Percentiles rank a stretch among this genome's conserved stretches.
Evolutionary conservation across 257 asterid species (phyloP).

Genomic region (Solanum piurae): DNA sequence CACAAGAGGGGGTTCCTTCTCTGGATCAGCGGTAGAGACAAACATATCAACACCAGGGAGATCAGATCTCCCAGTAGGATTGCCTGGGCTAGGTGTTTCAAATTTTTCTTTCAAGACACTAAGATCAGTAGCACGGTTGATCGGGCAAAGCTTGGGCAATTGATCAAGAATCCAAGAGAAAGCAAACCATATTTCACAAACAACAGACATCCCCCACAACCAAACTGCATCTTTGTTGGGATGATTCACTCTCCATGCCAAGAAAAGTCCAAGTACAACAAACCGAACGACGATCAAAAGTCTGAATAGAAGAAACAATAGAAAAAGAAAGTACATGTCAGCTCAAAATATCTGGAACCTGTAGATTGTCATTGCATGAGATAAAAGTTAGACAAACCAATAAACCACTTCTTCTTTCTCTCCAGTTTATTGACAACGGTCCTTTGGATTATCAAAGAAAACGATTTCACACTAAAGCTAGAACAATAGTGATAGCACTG

Average conservation of each 20-base stretch:
- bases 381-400: not conserved
- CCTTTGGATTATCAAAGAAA: not conserved
- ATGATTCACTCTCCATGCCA: constrained; percentile 51
- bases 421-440: not conserved
- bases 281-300: constrained; percentile 42
- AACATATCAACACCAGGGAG: constrained; percentile 61
- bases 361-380: not conserved
- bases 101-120: constrained; percentile 56
- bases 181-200: constrained; percentile 68
- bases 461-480: not conserved
- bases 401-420: not conserved
- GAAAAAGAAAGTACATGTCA: not conserved
- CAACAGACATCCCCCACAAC: constrained; percentile 77
- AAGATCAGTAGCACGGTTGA: constrained; percentile 72
- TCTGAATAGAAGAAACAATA: constrained; percentile 19
- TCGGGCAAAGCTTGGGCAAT: constrained; percentile 58
- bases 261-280: constrained; percentile 54
- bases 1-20: constrained; percentile 75
- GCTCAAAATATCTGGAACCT: constrained; percentile 2
- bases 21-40: constrained; percentile 77
- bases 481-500: not conserved
- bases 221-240: constrained; percentile 65
- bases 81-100: constrained; percentile 39
- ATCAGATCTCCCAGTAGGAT: constrained; percentile 65
- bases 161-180: constrained; percentile 78